Conservation (phyloP, 2,329 filamentous ascomycete species). For the Claviceps sp. region DNA sequence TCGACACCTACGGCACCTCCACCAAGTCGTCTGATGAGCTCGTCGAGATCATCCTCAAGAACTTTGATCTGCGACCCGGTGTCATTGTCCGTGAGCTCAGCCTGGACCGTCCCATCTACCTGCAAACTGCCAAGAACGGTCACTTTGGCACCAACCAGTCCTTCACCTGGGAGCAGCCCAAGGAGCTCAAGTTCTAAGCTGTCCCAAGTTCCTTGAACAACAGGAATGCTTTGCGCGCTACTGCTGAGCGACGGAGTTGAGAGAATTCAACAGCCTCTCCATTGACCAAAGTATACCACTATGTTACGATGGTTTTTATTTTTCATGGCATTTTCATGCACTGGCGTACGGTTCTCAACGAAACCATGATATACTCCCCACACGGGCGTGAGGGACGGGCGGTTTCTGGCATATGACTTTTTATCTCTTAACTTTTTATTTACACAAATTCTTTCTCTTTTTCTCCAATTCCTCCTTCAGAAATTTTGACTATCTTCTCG, state of each 20-base stretch:
- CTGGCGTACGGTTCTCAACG: conserved; percentile 33
- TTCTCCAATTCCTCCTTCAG: conserved; percentile 2
- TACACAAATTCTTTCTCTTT: conserved; percentile 6
- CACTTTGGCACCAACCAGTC: conserved; percentile 95
- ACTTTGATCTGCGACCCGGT: conserved; percentile 97
- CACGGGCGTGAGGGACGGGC: conserved; percentile 19
- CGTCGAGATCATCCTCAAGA: conserved; percentile 82
- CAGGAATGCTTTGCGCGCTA: neutral
- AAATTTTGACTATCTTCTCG: conserved; percentile 10
- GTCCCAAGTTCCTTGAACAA: neutral
- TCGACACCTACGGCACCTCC: conserved; percentile 95
- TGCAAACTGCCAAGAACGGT: conserved; percentile 97
- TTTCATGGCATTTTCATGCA: conserved; percentile 23
- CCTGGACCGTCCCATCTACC: conserved; percentile 93
- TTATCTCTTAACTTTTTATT: conserved; percentile 5
- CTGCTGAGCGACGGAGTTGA: conserved; percentile 8
- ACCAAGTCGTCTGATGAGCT: conserved; percentile 81
- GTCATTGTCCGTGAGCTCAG: conserved; percentile 97
- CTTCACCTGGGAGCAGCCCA: conserved; percentile 98
- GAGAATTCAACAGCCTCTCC: conserved; percentile 29
- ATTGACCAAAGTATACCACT: conserved; percentile 15
- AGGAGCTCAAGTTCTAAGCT: conserved; percentile 77
- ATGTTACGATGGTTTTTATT: conserved; percentile 22
- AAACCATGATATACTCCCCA: conserved; percentile 23
- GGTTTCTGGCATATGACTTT: conserved; percentile 21